Evolutionary conservation across 2,329 filamentous ascomycete species (phyloP).

Genomic region (Zymoseptoria passerinii): DNA sequence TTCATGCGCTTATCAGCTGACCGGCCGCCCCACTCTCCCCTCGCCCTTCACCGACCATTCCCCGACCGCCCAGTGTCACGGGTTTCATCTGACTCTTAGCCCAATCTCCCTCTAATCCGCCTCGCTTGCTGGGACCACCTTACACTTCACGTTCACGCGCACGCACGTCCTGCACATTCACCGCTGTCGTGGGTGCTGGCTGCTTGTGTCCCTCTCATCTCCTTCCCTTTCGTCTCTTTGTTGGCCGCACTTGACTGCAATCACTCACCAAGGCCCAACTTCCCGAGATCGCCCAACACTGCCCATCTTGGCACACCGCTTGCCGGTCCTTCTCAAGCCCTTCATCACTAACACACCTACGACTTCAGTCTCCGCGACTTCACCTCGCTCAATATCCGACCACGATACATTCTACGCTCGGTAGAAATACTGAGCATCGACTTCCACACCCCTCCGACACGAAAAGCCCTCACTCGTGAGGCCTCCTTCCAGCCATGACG

Average conservation of each 20-base stretch:
- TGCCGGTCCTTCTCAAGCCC: not conserved
- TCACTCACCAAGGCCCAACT: not conserved
- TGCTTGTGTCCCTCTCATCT: not conserved
- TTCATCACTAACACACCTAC: constrained; percentile 1
- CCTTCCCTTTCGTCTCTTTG: not conserved
- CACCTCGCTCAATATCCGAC: not conserved
- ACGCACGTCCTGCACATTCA: not conserved
- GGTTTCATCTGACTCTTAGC: not conserved
- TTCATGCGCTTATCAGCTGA: not conserved
- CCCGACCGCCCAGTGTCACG: not conserved
- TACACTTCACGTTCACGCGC: not conserved
- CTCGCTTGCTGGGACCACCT: not conserved
- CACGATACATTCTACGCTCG: constrained; percentile 10
- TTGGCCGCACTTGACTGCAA: not conserved
- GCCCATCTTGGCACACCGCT: constrained; percentile 4
- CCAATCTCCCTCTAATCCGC: not conserved
- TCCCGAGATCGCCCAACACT: constrained; percentile 1
- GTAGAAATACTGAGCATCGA: constrained; percentile 23
- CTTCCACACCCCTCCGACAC: constrained; percentile 7
- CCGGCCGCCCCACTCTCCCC: not conserved
- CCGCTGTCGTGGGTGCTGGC: not conserved
- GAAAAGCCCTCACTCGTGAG: constrained; percentile 21
- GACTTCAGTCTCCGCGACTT: not conserved
- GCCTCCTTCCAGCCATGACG: constrained; percentile 43
- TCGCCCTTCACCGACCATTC: not conserved